Evolutionary conservation across 73 alveolate genomes (phyloP).

Genomic region (Breviolum minutum): DNA sequence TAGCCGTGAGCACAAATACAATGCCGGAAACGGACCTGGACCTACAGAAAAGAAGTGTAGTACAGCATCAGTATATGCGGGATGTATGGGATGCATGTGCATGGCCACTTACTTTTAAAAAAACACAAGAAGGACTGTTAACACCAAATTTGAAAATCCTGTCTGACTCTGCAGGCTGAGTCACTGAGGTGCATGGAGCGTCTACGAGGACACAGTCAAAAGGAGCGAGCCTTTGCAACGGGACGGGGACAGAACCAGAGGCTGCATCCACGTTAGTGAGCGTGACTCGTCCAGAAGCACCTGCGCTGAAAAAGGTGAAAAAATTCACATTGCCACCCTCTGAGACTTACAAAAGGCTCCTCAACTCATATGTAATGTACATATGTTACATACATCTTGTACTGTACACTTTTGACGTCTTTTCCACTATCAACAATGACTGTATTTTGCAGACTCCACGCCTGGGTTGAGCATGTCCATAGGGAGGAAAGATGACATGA

Average conservation of each 20-base stretch:
- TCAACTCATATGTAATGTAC: not conserved
- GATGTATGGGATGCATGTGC: too few species aligned
- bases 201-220: constrained; percentile 41
- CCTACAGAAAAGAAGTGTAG: too few species aligned
- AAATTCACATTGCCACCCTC: not conserved
- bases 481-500: constrained; percentile 54
- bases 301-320: not conserved
- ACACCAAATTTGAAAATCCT: not conserved
- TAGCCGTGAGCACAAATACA: too few species aligned
- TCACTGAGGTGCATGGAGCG: constrained; percentile 79
- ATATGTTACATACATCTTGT: too few species aligned
- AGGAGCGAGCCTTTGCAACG: constrained; percentile 33
- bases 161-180: not conserved
- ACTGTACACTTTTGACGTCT: too few species aligned
- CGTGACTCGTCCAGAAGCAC: constrained; percentile 9
- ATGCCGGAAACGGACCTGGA: too few species aligned
- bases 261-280: constrained; percentile 49
- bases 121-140: constrained; percentile 4
- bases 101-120: too few species aligned
- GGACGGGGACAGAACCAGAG: not conserved
- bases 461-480: constrained; percentile 46
- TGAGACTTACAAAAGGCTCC: not conserved
- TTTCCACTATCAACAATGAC: not conserved
- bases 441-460: not conserved
- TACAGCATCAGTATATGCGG: too few species aligned